Base-by-base conservation (phyloP, 192 early-diverging fungal species). In the Rhizophagus prolifer region DNA sequence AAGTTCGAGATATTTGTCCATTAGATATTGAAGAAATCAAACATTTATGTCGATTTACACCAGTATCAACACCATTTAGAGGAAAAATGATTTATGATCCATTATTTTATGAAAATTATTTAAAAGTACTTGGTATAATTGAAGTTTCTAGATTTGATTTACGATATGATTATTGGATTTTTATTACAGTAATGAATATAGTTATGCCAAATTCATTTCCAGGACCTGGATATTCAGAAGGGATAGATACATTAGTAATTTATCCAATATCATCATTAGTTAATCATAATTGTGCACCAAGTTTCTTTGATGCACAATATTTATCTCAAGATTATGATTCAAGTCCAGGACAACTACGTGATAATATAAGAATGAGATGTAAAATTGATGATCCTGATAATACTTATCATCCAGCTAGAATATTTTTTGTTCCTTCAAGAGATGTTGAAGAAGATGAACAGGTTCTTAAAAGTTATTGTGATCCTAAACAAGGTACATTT, bases 121-220 rank as follows among this genome's bases (percentile, higher is more conserved):
- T 54, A 9, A n/a, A 9, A 9, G 62, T 31, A 21, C 59, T 74
- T 25, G 2, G 23, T 10, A 34, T 74, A 21, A 14, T 61, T 19
- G 59, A 62, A 34, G 61, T 74, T 61, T 74, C 72, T 1, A 58
- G 8, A 36, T 61, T 47, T 74, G 54, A 38, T 25, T 26, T 74
- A n/a, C 31, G 44, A 16, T 61, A 31, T 74, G 72, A 74, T 61
- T 74, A 59, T 61, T 74, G 59, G 72, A 23, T 61, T 19, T 74
- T 60, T 25, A n/a, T 74, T 61, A 61, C 34, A 34, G 3, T 23
- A 23, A 36, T 61, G 9, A n/a, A 61, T 74, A 25, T 25, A 2
- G 8, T 36, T 3, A 4, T 25, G 8, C n/a, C 21, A 36, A 74
- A 74, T 50, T 9, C 26, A 70, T 70, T 50, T 50, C 36, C 28